These are phyloP conservation scores for Citrullus amarus DNA, from an alignment of 306 rosid genomes.

Conservation along the genomic window DNA sequence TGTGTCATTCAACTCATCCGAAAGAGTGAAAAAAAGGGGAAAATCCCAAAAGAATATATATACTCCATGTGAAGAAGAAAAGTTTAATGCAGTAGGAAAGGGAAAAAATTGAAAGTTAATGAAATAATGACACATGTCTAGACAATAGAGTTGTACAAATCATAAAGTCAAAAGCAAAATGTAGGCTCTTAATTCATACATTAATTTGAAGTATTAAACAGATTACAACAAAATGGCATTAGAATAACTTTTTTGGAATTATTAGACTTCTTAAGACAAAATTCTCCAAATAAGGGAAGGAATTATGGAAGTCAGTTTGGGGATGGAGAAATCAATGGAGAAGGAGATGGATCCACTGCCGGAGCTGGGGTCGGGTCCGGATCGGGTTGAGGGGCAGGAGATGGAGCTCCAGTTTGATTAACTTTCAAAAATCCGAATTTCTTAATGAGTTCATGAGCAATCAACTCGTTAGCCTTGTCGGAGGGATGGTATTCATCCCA, in stretches of 20 bases:
- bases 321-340: constrained; percentile 2
- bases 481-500: constrained; percentile 98
- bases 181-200: too few relatives aligned
- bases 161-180: too few relatives aligned
- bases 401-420: constrained; percentile 18
- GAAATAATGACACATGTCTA: too few relatives aligned
- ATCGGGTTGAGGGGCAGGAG: constrained; percentile 19
- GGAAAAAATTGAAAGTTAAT: too few relatives aligned
- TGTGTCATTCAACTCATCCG: too few relatives aligned
- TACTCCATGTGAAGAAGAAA: too few relatives aligned
- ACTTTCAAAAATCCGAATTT: constrained; percentile 37
- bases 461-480: constrained; percentile 62
- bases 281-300: neutral
- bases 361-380: neutral
- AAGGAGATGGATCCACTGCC: constrained; percentile 34
- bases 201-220: neutral
- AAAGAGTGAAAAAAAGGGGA: too few relatives aligned
- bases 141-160: too few relatives aligned
- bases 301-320: neutral
- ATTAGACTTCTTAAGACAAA: neutral
- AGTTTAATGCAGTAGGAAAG: too few relatives aligned
- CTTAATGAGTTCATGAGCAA: constrained; percentile 81
- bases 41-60: too few relatives aligned
- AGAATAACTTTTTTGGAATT: neutral
- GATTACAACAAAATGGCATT: neutral